phyloP scores from a whole-genome alignment of 768 basidiomycete species.

The Xerocomus brunneocitrinus region DNA sequence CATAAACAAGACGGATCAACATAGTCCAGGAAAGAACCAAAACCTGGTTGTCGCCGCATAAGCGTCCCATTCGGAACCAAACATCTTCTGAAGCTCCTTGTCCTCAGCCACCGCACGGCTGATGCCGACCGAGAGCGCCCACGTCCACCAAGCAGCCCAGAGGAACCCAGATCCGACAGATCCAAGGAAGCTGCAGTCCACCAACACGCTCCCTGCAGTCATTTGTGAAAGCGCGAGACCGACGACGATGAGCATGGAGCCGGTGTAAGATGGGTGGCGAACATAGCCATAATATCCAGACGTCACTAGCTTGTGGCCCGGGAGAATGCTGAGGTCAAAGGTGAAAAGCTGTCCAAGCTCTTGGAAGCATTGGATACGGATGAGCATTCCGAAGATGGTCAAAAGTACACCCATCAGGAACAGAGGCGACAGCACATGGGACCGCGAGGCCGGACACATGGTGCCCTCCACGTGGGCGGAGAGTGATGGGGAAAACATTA shows the following conservation, averaged over 20 bases:
- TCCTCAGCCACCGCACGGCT: constrained; percentile 51
- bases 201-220: constrained; percentile 44
- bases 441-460: constrained; percentile 29
- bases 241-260: constrained; percentile 45
- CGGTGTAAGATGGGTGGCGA: constrained; percentile 54
- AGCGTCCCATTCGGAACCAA: constrained; percentile 44
- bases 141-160: constrained; percentile 45
- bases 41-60: constrained; percentile 42
- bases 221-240: constrained; percentile 46
- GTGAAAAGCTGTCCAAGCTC: constrained; percentile 54
- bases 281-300: constrained; percentile 48
- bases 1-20: constrained; percentile 19
- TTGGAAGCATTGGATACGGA: constrained; percentile 51
- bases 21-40: constrained; percentile 49
- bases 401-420: constrained; percentile 44
- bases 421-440: constrained; percentile 34
- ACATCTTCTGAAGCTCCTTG: constrained; percentile 42
- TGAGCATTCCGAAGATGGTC: constrained; percentile 40
- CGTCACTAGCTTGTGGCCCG: constrained; percentile 48
- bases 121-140: constrained; percentile 45
- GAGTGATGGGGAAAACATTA: constrained; percentile 32
- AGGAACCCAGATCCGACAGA: constrained; percentile 29
- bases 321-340: constrained; percentile 54
- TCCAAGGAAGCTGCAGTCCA: constrained; percentile 34
- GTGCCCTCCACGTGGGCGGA: constrained; percentile 31